phyloP scores from a whole-genome alignment of 2,329 filamentous ascomycete genomes.

The Phyllosticta paracitricarpa region DNA sequence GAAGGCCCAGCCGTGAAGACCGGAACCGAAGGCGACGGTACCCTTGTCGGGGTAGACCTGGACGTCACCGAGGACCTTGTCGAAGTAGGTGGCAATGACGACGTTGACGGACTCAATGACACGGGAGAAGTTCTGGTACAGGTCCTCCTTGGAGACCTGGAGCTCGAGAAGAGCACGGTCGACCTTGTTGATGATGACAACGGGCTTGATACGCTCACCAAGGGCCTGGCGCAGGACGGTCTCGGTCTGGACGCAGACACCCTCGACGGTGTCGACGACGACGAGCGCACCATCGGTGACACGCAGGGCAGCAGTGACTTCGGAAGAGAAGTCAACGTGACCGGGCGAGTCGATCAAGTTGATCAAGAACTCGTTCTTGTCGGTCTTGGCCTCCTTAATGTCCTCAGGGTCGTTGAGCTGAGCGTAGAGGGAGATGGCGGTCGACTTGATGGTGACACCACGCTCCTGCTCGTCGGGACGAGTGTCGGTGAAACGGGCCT shows the following conservation, averaged over 20 bases:
- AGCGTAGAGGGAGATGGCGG: conserved; percentile 96
- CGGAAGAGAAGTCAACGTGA: conserved; percentile 99
- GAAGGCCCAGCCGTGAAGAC: conserved; percentile 99
- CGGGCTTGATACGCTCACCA: conserved; percentile 99
- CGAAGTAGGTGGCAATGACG: conserved; percentile 97
- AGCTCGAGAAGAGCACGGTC: conserved; percentile 98
- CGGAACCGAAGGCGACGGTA: conserved; percentile 97
- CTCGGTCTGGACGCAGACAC: conserved; percentile 99
- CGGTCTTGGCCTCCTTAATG: conserved; percentile 73
- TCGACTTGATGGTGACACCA: conserved; percentile 99
- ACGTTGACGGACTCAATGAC: conserved; percentile 99
- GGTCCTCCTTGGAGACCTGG: conserved; percentile 95
- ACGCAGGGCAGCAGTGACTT: conserved; percentile 98
- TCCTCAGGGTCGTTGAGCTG: conserved; percentile 72
- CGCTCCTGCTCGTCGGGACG: conserved; percentile 97
- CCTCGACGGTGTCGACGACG: conserved; percentile 98
- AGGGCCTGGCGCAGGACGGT: conserved; percentile 98
- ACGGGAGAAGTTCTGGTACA: conserved; percentile 99
- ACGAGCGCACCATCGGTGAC: conserved; percentile 99
- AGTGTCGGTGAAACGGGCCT: conserved; percentile 92
- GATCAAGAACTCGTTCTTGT: conserved; percentile 94
- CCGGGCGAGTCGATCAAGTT: conserved; percentile 99
- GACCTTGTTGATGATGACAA: conserved; percentile 99
- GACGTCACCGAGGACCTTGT: conserved; percentile 93
- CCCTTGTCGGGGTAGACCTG: conserved; percentile 98